Evolutionary conservation across 352 stramenopile species (phyloP), one percentile per base, ranked within the genome.

Genomic region (Pythium aristosporum): DNA sequence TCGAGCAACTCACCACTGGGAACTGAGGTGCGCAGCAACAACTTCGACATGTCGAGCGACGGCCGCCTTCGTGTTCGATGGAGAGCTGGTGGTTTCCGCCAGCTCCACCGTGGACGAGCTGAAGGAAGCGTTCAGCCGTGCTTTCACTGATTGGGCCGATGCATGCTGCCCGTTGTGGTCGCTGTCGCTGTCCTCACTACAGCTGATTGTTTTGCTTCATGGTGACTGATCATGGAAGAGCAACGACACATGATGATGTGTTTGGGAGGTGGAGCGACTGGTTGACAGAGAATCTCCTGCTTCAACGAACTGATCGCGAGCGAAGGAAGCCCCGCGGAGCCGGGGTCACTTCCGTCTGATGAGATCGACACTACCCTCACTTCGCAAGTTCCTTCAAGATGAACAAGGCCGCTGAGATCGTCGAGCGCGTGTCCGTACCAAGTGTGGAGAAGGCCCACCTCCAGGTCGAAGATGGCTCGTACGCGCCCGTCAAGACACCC

Each of bases 321-420:
- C 25, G 25, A 30, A 30, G 25, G 25, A 30, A 30, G 25, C 1
- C 25, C 25, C 3, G 25, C 37, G 37, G 12, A 18, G 37, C 37
- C 37, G 37, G 12, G 37, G 42, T 48, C 18, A 25, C 42, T 48
- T 48, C 42, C 42, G 15, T 2, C 12, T 23, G 2, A 48, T 48
- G 20, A n/a, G 12, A 39, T 37, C 41, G 12, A 12, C 43, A 21
- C 52, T 32, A 18, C 16, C 13, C n/a, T 61, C 61, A 67, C 48
- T 68, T 49, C 62, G 54, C 64, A 66, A 64, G 51, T 61, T 62
- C 21, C 52, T 37, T 46, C 53, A 61, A 36, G 62, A 69, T 69
- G 62, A 69, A 67, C 60, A 72, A 72, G 41, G 43, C 59, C 9
- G 43, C 30, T 23, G 66, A 72, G 47, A 60, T 72, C 28, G 49